Base-by-base conservation (phyloP, 371 early-diverging fungal species). In the Lichtheimia corymbifera region DNA sequence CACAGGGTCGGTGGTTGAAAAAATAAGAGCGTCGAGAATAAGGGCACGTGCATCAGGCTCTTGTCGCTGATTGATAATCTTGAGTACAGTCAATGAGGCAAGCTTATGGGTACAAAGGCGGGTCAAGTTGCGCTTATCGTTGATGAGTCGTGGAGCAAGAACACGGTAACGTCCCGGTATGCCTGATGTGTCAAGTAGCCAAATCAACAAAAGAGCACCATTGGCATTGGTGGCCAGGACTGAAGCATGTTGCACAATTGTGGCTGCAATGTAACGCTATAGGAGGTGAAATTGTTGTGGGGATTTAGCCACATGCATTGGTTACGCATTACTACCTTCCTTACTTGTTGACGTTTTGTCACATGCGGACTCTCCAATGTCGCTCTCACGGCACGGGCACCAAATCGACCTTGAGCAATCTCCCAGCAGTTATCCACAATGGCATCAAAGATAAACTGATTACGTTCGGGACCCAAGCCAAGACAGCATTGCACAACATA, bases 11-110 rank as follows among this genome's bases (percentile, higher is more conserved):
- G 43, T 45, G 15, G 51, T 42, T 27, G 55, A 58, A 61, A 85
- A 92, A 76, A 95, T 93, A 1, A 96, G 73, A 18, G 86, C 83
- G 53, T 91, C 82, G 30, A 98, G 76, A 27, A 97, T 82, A 28
- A 89, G 59, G 1, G 93, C 88, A 49, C 97, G 88, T n/a, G 97
- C 97, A 55, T 94, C 95, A 25, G 91, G 84, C 64, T 98, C 98
- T 43, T 86, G 80, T 9, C 89, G 73, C 71, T 98, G 98, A 60
- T 91, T 93, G 55, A 95, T 87, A 17, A 98, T 73, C 72, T 96
- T 96, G 61, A 93, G 77, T 27, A 97, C 79, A 0, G 94, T 90
- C 12, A 90, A 68, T 4, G 91, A 88, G 24, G 94, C 96, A 9
- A 97, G 71, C 80, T 97, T 98, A 69, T 96, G 95, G 4, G 89